Percentiles rank a stretch among this genome's conserved stretches.
Conservation (phyloP, 306 rosid genomes). For the Inga oerstediana region DNA sequence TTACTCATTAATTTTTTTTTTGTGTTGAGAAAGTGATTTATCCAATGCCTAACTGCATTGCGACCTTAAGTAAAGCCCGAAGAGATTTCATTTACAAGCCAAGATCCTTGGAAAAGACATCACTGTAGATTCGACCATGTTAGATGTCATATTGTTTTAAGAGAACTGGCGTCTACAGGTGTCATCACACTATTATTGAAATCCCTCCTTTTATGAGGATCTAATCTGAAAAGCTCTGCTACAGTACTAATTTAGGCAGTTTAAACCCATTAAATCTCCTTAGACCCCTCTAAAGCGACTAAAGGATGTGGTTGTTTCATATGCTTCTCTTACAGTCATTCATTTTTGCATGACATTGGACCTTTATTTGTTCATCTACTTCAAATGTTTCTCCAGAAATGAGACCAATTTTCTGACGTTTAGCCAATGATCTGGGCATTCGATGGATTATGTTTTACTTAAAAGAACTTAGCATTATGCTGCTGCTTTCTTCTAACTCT, state of each 20-base stretch:
- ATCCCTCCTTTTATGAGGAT: not conserved
- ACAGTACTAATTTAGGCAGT: not conserved
- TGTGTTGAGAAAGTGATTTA: not conserved
- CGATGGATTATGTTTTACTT: not conserved
- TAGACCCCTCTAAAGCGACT: not conserved
- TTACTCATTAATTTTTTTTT: conserved; percentile 7
- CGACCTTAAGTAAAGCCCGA: not conserved
- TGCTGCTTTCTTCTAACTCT: not conserved
- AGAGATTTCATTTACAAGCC: not conserved
- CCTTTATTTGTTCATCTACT: not conserved
- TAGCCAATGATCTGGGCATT: not conserved
- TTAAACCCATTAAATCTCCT: not conserved
- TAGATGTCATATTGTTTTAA: not conserved
- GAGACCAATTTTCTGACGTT: not conserved
- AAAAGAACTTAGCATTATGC: not conserved
- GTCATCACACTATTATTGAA: not conserved
- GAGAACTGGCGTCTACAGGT: not conserved
- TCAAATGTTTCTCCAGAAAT: not conserved
- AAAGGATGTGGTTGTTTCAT: not conserved
- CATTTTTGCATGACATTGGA: not conserved
- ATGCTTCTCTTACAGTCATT: not conserved
- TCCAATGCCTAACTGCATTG: conserved; percentile 15
- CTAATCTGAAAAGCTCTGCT: not conserved
- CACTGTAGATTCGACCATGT: not conserved
- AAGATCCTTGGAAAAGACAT: not conserved